Conservation (phyloP, 2,329 filamentous ascomycete genomes). For the Pseudogymnoascus sp. region DNA sequence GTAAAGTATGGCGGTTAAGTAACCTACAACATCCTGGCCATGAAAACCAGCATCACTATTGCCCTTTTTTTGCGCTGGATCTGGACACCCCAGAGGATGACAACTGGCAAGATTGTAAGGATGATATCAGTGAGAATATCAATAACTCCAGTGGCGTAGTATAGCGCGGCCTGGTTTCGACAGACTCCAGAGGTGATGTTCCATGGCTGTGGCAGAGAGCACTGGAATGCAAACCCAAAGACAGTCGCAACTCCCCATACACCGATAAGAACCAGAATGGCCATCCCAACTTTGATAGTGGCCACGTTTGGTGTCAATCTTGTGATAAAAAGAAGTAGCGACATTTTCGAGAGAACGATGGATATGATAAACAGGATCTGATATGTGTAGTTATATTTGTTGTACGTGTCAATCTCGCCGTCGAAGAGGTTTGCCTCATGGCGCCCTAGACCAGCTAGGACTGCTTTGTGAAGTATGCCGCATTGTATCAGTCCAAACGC, state of each 20-base stretch:
- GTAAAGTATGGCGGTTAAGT: not conserved
- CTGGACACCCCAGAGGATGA: conserved; percentile 40
- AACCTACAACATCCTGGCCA: conserved; percentile 30
- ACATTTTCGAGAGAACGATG: conserved; percentile 24
- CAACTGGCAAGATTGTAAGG: conserved; percentile 39
- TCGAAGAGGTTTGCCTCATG: conserved; percentile 22
- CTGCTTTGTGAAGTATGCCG: conserved; percentile 11
- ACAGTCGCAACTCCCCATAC: conserved; percentile 21
- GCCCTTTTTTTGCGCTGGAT: conserved; percentile 31
- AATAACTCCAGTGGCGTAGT: conserved; percentile 37
- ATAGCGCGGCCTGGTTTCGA: not conserved
- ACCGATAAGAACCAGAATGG: conserved; percentile 14
- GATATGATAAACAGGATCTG: conserved; percentile 24
- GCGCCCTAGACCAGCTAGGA: conserved; percentile 24
- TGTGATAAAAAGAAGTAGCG: conserved; percentile 21
- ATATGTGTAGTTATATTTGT: conserved; percentile 23
- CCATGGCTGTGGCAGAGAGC: conserved; percentile 23
- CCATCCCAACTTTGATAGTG: conserved; percentile 16
- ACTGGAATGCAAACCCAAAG: conserved; percentile 24
- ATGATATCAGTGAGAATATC: conserved; percentile 41
- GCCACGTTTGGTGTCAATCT: conserved; percentile 17
- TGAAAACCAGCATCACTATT: conserved; percentile 18
- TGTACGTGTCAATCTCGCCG: not conserved
- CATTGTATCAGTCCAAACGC: conserved; percentile 2
- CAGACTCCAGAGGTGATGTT: conserved; percentile 14